These are phyloP conservation scores for Pseudovirgaria hyperparasitica DNA, from an alignment of 2,329 filamentous ascomycete species.

Conservation along the genomic window DNA sequence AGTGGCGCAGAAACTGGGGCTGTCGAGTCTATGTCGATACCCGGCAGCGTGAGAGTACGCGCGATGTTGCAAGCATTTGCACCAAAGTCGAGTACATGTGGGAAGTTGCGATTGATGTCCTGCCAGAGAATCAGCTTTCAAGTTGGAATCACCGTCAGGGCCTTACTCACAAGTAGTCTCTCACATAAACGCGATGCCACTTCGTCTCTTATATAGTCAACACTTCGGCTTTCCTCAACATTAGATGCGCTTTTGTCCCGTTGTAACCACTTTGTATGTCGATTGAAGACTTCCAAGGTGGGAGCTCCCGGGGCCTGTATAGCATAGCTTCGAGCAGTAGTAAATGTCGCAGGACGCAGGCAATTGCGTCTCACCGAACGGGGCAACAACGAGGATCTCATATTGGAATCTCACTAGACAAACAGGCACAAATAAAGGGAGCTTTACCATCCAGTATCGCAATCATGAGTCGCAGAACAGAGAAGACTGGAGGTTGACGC, in stretches of 20 bases:
- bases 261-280: constrained; percentile 75
- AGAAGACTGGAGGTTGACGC: too few relatives aligned
- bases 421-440: too few relatives aligned
- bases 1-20: constrained; percentile 53
- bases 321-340: constrained; percentile 45
- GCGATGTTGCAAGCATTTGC: constrained; percentile 95
- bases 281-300: constrained; percentile 83
- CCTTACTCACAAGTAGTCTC: constrained; percentile 53
- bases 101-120: constrained; percentile 87
- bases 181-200: constrained; percentile 76
- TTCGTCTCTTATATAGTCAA: constrained; percentile 90
- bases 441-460: too few relatives aligned
- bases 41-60: constrained; percentile 52
- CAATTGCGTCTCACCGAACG: constrained; percentile 9
- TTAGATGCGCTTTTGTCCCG: constrained; percentile 72
- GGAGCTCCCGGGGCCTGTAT: constrained; percentile 65
- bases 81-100: constrained; percentile 77
- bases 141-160: background rate
- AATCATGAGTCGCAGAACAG: too few relatives aligned
- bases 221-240: constrained; percentile 57
- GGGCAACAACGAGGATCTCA: too few relatives aligned
- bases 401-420: too few relatives aligned
- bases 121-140: constrained; percentile 22
- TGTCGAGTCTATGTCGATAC: constrained; percentile 52
- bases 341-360: constrained; percentile 16